Conservation (phyloP, 1,284 basidiomycete species). For the Rhodofomes roseus region DNA sequence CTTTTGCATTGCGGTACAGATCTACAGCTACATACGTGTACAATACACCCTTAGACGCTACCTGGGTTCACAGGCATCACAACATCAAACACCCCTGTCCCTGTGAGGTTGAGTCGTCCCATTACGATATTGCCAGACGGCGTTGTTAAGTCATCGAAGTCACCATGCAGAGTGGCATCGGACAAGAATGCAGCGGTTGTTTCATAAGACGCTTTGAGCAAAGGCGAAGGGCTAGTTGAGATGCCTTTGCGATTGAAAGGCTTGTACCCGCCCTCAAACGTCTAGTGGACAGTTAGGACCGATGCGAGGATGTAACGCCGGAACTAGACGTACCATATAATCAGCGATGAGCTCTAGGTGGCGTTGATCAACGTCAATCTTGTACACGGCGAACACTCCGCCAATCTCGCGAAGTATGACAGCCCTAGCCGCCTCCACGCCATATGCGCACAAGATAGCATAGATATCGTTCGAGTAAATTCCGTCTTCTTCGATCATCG, state of each 20-base stretch:
- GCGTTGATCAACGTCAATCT: slow-evolving; percentile 92
- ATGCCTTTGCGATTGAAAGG: slow-evolving; percentile 98
- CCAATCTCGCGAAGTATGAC: slow-evolving; percentile 91
- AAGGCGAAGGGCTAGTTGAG: slow-evolving; percentile 85
- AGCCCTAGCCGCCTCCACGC: slow-evolving; percentile 95
- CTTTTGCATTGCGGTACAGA: neutral
- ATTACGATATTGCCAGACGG: slow-evolving; percentile 93
- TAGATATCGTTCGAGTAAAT: slow-evolving; percentile 97
- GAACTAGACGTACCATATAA: slow-evolving; percentile 78
- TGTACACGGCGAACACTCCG: slow-evolving; percentile 95
- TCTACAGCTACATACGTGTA: neutral
- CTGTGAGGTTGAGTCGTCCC: slow-evolving; percentile 78
- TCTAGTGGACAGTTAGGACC: slow-evolving; percentile 46
- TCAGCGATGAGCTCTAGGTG: slow-evolving; percentile 98
- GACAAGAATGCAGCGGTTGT: slow-evolving; percentile 96
- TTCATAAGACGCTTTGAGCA: slow-evolving; percentile 97
- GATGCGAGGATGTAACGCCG: slow-evolving; percentile 1
- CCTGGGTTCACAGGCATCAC: slow-evolving; percentile 47
- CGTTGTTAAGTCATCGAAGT: slow-evolving; percentile 88
- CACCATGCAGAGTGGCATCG: slow-evolving; percentile 91
- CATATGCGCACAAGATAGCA: slow-evolving; percentile 88
- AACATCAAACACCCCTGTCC: slow-evolving; percentile 88
- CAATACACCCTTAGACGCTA: neutral
- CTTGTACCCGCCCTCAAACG: slow-evolving; percentile 95
- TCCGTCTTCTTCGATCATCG: slow-evolving; percentile 78